Conservation (phyloP, 139 green algal genomes). For the Penium margaritaceum region DNA sequence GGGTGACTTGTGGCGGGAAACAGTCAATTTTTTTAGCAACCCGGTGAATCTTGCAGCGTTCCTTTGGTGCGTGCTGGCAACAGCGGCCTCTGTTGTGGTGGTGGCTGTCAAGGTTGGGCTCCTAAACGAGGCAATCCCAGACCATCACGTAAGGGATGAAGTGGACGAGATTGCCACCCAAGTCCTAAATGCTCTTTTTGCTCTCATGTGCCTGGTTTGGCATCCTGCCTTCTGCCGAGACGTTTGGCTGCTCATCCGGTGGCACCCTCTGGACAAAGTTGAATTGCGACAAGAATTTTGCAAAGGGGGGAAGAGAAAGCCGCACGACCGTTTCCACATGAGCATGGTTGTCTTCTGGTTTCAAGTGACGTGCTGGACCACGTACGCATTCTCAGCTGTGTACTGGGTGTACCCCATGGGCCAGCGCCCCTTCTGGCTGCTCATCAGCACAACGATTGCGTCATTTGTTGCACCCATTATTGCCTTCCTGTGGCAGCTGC, state of each 20-base stretch:
- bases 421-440: conserved; percentile 6
- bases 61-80: conserved; percentile 8
- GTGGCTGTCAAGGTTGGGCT: conserved; percentile 30
- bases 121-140: conserved; percentile 9
- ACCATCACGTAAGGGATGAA: conserved; percentile 1
- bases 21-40: neutral
- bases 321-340: conserved; percentile 34
- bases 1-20: neutral
- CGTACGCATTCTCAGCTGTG: conserved; percentile 15
- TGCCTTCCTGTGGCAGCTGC: conserved; percentile 11
- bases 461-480: neutral
- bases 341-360: conserved; percentile 10
- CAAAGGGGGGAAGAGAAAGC: conserved; percentile 14
- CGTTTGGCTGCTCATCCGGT: neutral
- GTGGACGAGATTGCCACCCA: conserved; percentile 26
- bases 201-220: conserved; percentile 21
- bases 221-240: conserved; percentile 8
- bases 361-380: conserved; percentile 12
- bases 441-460: neutral
- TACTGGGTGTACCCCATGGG: conserved; percentile 15
- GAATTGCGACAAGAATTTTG: conserved; percentile 14
- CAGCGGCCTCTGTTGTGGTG: conserved; percentile 7
- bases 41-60: conserved; percentile 15
- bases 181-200: conserved; percentile 23
- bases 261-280: conserved; percentile 6